A percentile compares a stretch with the other conserved stretches of the same genome.
Evolutionary conservation across 2,329 filamentous ascomycete species (phyloP).

Genomic region (Diplocarpon rosae): DNA sequence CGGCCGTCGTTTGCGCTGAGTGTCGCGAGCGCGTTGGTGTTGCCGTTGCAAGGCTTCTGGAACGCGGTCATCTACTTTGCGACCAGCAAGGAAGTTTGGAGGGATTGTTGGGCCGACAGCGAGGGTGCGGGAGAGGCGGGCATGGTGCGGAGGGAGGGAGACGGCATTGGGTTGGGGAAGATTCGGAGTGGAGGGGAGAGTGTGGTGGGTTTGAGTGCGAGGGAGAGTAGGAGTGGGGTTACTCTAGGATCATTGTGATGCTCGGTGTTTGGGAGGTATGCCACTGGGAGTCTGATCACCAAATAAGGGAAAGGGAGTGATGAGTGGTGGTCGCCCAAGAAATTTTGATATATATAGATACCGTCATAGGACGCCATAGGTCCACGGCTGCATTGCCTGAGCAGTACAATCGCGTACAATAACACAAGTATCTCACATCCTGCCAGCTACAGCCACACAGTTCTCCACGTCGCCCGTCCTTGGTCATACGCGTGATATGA

Average conservation of each 20-base stretch:
- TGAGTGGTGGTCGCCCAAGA: too few relatives aligned
- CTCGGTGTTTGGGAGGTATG: too few relatives aligned
- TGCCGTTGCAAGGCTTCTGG: slow-evolving; percentile 77
- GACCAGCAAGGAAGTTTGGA: slow-evolving; percentile 55
- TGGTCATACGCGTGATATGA: too few relatives aligned
- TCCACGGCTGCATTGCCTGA: too few relatives aligned
- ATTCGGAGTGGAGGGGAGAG: slow-evolving; percentile 1
- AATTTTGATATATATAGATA: too few relatives aligned
- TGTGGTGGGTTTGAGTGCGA: background rate
- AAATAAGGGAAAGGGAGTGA: too few relatives aligned
- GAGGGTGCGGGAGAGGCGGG: background rate
- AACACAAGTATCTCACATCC: too few relatives aligned
- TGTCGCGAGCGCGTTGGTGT: slow-evolving; percentile 58
- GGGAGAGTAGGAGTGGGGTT: slow-evolving; percentile 1
- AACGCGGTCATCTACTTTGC: slow-evolving; percentile 67
- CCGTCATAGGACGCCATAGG: too few relatives aligned
- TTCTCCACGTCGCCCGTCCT: too few relatives aligned
- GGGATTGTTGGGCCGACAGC: slow-evolving; percentile 19
- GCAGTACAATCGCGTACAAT: too few relatives aligned
- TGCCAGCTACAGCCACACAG: too few relatives aligned
- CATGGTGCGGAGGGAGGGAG: background rate
- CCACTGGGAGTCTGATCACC: too few relatives aligned
- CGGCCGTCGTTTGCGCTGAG: slow-evolving; percentile 48
- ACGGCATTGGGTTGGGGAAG: background rate
- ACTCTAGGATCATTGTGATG: slow-evolving; percentile 1